These are phyloP conservation scores for Daldinia childiae DNA, from an alignment of 495 filamentous ascomycete genomes.

Conservation along the genomic window DNA sequence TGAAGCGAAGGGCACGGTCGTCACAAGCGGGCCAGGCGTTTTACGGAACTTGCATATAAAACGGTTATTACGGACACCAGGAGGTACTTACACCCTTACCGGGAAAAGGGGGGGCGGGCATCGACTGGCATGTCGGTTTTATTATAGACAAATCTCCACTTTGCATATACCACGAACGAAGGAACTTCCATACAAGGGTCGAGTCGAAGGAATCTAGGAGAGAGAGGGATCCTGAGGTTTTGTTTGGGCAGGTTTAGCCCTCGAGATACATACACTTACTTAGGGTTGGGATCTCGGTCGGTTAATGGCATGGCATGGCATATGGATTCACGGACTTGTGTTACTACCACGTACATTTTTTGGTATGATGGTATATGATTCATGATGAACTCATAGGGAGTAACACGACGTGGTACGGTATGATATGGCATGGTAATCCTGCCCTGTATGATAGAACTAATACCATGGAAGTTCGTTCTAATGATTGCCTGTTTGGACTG, in stretches of 20 bases:
- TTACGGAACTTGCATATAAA: slow-evolving; percentile 32
- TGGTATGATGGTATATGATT: slow-evolving; percentile 1
- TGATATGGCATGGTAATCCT: slow-evolving; percentile 9
- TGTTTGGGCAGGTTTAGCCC: slow-evolving; percentile 18
- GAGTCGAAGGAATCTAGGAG: not conserved
- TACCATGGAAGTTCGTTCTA: slow-evolving; percentile 34
- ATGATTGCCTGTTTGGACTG: not conserved
- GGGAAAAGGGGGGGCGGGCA: slow-evolving; percentile 30
- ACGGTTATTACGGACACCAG: slow-evolving; percentile 26
- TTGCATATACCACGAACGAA: slow-evolving; percentile 43
- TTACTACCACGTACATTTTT: not conserved
- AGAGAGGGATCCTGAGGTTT: not conserved
- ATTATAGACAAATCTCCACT: slow-evolving; percentile 52
- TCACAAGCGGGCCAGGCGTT: slow-evolving; percentile 40
- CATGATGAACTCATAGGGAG: slow-evolving; percentile 1
- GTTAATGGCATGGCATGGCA: slow-evolving; percentile 2
- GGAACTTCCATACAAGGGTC: slow-evolving; percentile 28
- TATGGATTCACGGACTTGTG: not conserved
- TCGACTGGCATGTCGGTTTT: slow-evolving; percentile 41
- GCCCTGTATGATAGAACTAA: slow-evolving; percentile 37
- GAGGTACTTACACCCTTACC: slow-evolving; percentile 26
- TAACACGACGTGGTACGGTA: slow-evolving; percentile 9
- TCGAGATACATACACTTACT: slow-evolving; percentile 9
- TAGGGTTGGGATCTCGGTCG: slow-evolving; percentile 3
- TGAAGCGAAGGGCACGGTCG: slow-evolving; percentile 38